Evolutionary conservation across 306 rosid genomes (phyloP), one percentile per base, ranked within the genome.

Genomic region (Glycine soja): DNA sequence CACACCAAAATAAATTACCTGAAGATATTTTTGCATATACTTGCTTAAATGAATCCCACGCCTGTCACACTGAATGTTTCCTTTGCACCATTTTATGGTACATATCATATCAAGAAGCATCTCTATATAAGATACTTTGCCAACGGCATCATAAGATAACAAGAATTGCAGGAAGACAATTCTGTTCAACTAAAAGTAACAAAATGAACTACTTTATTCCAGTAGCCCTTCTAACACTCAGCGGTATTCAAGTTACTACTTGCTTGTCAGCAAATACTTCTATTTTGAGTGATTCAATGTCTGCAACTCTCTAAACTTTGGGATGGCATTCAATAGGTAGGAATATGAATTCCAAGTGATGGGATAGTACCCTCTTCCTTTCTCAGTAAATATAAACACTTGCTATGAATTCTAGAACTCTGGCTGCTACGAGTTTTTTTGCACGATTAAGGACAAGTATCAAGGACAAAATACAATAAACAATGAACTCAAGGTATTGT

Each of bases 401-500:
- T 16, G 74, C 72, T 32, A 48, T 42, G 53, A 46, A 76, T 19
- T 80, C 50, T 42, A 54, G n/a, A 45, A 70, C 46, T 74, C 10
- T 72, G 18, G 65, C 67, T 43, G 88, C 16, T 12, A 32, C 32
- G 16, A 71, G 66, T 62, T 32, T 70, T 47, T 61, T 71, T 74
- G 57, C 48, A 51, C 38, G 47, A 69, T 32, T 30, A 80, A 83
- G 32, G 79, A 80, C 66, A 70, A 53, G 70, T 47, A 64, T 74
- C 45, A 52, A 38, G 24, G 12, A 77, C 9, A 70, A 51, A 66
- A 54, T 51, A 84, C 78, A 68, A 57, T 46, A 5, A 59, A 32
- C 51, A 80, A 70, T 77, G 72, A 66, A 72, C 34, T 84, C 86
- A 95, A 30, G 85, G 86, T 83, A 95, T 51, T 46, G 24, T 53